Evolutionary conservation across 2,329 filamentous ascomycete genomes (phyloP).

Genomic region (Trichoderma aggressivum): DNA sequence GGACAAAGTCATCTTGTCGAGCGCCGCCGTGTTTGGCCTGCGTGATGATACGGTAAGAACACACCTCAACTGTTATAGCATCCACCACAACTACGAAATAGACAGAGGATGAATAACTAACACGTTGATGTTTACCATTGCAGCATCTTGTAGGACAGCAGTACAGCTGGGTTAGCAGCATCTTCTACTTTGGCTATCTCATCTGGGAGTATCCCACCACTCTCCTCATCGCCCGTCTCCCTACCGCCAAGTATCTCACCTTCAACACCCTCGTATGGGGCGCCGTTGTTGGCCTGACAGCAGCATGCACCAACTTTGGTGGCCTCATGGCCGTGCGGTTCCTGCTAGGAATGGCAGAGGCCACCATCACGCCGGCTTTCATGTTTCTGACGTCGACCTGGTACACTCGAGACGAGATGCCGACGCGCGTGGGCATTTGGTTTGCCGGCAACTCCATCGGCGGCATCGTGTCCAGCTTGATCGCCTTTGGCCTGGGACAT

Average conservation of each 20-base stretch:
- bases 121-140: not conserved
- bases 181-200: slow-evolving; percentile 46
- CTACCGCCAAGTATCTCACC: slow-evolving; percentile 45
- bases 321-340: slow-evolving; percentile 50
- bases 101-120: not conserved
- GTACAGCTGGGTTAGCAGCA: slow-evolving; percentile 61
- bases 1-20: slow-evolving; percentile 56
- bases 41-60: slow-evolving; percentile 42
- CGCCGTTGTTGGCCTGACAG: slow-evolving; percentile 40
- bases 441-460: slow-evolving; percentile 51
- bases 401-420: slow-evolving; percentile 47
- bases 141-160: slow-evolving; percentile 38
- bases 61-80: no score
- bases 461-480: slow-evolving; percentile 45
- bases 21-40: slow-evolving; percentile 55
- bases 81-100: not conserved
- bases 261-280: slow-evolving; percentile 49
- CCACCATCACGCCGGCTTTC: slow-evolving; percentile 51
- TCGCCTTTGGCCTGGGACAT: slow-evolving; percentile 57
- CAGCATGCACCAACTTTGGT: slow-evolving; percentile 44
- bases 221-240: slow-evolving; percentile 44
- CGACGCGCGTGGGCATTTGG: slow-evolving; percentile 53
- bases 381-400: slow-evolving; percentile 53
- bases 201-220: slow-evolving; percentile 48
- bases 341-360: slow-evolving; percentile 52